phyloP scores from a whole-genome alignment of 768 basidiomycete genomes.

The Saitozyma sp. region DNA sequence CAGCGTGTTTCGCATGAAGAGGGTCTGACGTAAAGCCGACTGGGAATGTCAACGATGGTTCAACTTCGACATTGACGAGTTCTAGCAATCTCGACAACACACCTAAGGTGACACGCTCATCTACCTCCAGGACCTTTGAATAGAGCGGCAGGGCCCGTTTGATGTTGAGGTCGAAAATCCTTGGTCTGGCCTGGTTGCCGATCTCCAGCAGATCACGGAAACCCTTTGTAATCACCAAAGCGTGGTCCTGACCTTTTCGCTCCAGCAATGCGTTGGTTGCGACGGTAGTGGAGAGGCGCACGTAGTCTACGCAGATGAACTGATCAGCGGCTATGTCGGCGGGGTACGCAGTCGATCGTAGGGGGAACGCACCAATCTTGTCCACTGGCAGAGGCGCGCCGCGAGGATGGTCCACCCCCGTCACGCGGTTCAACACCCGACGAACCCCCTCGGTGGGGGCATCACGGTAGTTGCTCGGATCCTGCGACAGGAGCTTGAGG shows the following conservation, averaged over 20 bases:
- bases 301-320: constrained; percentile 64
- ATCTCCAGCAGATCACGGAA: constrained; percentile 77
- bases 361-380: constrained; percentile 39
- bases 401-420: constrained; percentile 67
- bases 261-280: constrained; percentile 95
- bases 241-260: constrained; percentile 88
- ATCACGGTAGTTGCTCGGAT: constrained; percentile 69
- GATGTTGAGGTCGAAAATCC: constrained; percentile 93
- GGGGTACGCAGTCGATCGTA: neutral
- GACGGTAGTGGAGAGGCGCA: constrained; percentile 88
- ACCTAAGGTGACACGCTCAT: constrained; percentile 84
- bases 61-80: no score
- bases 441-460: constrained; percentile 52
- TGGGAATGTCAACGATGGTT: no score
- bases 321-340: neutral
- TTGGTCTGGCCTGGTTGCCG: constrained; percentile 90
- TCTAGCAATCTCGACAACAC: no score
- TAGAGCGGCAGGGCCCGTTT: constrained; percentile 65
- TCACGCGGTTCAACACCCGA: constrained; percentile 75
- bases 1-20: constrained; percentile 68
- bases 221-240: constrained; percentile 73
- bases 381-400: constrained; percentile 61
- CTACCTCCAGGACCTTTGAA: constrained; percentile 66
- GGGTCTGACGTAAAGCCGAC: constrained; percentile 93
- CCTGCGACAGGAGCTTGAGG: constrained; percentile 90